Evolutionary conservation across 2,329 filamentous ascomycete genomes (phyloP), one percentile per base, ranked within the genome.

Genomic region (Pseudogymnoascus pannorum): DNA sequence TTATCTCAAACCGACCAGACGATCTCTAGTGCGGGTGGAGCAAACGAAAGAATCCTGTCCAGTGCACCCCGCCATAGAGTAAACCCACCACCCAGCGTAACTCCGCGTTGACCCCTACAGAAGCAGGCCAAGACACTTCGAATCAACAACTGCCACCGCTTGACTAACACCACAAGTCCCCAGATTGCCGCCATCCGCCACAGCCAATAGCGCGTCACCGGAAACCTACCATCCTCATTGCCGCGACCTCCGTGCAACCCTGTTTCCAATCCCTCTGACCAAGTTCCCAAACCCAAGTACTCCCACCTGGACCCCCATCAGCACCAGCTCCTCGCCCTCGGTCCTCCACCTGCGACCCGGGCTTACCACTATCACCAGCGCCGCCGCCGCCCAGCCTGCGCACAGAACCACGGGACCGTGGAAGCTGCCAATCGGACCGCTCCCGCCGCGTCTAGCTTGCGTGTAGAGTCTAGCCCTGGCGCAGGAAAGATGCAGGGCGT

Each of bases 151-250:
- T 51, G 42, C 42, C 42, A 51, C 42, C 22, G n/a, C 20, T 51
- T 51, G 42, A 51, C 42, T 29, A 51, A 51, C 22, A 51, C 14
- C 7, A 16, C 42, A 51, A 51, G 9, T 26, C 42, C 22, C 42
- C 42, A 51, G 42, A 51, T 51, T 51, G 42, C 22, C 42, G 42
- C 42, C 42, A 51, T 51, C 22, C 42, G 42, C 42, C 22, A 51
- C 22, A 51, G 14, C 22, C 42, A 51, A 51, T 51, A 29, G 22
- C 24, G 42, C 22, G n/a, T 48, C 42, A 20, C n/a, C 3, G 20
- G 42, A 22, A 26, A 26, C 42, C 42, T 9, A 6, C 42, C 42
- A 8, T 14, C 1, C 22, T 8, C 42, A 29, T 26, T 51, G 42
- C 42, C 42, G 42, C 42, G 42, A 5, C 14, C 22, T 4, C 6